These are phyloP conservation scores for Mycena maculata DNA, from an alignment of 768 basidiomycete species.

Conservation along the genomic window DNA sequence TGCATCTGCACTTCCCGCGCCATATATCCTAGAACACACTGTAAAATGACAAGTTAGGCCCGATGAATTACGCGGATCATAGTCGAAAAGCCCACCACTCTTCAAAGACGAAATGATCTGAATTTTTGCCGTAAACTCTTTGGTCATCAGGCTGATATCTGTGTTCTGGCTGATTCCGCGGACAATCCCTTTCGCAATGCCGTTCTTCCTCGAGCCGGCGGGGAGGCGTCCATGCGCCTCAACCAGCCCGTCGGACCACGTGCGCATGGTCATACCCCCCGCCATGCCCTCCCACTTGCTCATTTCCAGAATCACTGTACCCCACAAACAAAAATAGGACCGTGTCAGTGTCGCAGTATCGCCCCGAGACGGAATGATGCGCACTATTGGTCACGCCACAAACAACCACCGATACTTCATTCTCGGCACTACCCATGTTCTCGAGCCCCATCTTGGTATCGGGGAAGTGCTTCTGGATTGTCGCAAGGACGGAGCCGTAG, in stretches of 20 bases:
- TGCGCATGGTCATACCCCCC: slow-evolving; percentile 66
- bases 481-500: slow-evolving; percentile 55
- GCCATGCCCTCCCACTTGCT: slow-evolving; percentile 69
- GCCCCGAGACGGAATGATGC: not conserved
- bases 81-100: slow-evolving; percentile 52
- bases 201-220: slow-evolving; percentile 50
- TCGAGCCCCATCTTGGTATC: slow-evolving; percentile 58
- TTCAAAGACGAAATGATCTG: slow-evolving; percentile 64
- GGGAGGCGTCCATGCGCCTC: slow-evolving; percentile 52
- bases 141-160: slow-evolving; percentile 62
- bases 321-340: slow-evolving; percentile 14
- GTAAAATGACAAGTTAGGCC: slow-evolving; percentile 34
- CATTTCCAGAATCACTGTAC: slow-evolving; percentile 59
- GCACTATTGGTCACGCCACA: slow-evolving; percentile 60
- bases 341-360: slow-evolving; percentile 20
- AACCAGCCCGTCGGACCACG: slow-evolving; percentile 62
- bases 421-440: slow-evolving; percentile 57
- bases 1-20: slow-evolving; percentile 42
- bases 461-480: slow-evolving; percentile 57
- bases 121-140: slow-evolving; percentile 64
- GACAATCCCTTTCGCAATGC: slow-evolving; percentile 61
- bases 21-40: slow-evolving; percentile 62
- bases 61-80: slow-evolving; percentile 22
- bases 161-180: slow-evolving; percentile 62
- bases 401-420: slow-evolving; percentile 61